phyloP scores from a whole-genome alignment of 352 stramenopile genomes.

The Phytophthora sansomeana region DNA sequence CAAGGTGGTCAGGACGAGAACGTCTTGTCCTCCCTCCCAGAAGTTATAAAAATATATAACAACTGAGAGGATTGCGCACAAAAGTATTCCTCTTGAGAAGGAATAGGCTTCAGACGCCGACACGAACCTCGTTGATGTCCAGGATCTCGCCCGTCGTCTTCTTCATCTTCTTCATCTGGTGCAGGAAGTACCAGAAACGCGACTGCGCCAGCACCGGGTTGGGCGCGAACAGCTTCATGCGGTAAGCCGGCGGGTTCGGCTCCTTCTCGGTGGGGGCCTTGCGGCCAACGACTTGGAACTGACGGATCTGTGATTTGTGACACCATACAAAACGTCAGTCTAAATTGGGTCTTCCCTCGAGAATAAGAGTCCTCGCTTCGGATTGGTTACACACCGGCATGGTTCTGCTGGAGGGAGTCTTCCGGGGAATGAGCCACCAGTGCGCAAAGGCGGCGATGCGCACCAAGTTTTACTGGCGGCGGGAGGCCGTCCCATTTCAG shows the following conservation, averaged over 20 bases:
- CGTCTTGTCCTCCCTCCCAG: slow-evolving; percentile 14
- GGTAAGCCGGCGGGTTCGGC: slow-evolving; percentile 98
- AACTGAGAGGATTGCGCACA: slow-evolving; percentile 15
- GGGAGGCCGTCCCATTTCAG: slow-evolving; percentile 17
- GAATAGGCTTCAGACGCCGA: slow-evolving; percentile 2
- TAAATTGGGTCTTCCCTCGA: background rate
- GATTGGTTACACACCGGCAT: slow-evolving; percentile 41
- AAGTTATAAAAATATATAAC: slow-evolving; percentile 16
- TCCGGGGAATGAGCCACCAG: slow-evolving; percentile 37
- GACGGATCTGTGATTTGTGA: slow-evolving; percentile 87
- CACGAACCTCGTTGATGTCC: slow-evolving; percentile 97
- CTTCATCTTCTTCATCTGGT: slow-evolving; percentile 99
- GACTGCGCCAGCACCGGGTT: slow-evolving; percentile 98
- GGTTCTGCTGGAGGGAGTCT: slow-evolving; percentile 47
- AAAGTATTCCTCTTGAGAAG: background rate
- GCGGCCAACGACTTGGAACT: slow-evolving; percentile 99
- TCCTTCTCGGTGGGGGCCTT: slow-evolving; percentile 98
- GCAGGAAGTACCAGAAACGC: slow-evolving; percentile 99
- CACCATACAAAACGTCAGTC: slow-evolving; percentile 12
- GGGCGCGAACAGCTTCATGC: slow-evolving; percentile 98
- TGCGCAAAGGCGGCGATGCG: background rate
- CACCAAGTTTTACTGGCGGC: slow-evolving; percentile 38
- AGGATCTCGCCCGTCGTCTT: slow-evolving; percentile 99
- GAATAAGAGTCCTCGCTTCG: too few species aligned
- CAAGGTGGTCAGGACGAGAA: slow-evolving; percentile 22